phyloP scores from a whole-genome alignment of 2,329 filamentous ascomycete genomes.

The Neofusicoccum kwambonambiense region DNA sequence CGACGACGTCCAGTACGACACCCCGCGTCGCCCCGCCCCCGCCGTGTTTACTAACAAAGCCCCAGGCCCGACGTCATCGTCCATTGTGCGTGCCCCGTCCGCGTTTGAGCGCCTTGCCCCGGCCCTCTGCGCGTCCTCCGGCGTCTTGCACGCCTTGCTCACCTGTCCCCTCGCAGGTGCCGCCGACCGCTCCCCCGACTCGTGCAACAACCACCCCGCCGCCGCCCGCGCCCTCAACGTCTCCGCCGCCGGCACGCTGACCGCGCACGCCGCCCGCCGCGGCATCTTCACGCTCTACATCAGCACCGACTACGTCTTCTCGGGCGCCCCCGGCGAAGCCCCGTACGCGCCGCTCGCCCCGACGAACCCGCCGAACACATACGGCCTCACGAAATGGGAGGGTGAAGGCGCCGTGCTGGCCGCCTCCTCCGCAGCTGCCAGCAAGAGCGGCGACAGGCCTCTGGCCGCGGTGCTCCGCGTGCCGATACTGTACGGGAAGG shows the following conservation, averaged over 20 bases:
- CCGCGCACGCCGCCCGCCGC: slow-evolving; percentile 62
- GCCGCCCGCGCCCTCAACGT: slow-evolving; percentile 74
- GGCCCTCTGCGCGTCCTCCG: not conserved
- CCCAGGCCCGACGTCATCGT: slow-evolving; percentile 72
- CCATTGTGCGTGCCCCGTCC: slow-evolving; percentile 61
- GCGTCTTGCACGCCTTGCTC: slow-evolving; percentile 13
- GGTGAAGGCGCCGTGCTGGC: slow-evolving; percentile 70
- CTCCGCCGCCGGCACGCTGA: slow-evolving; percentile 65
- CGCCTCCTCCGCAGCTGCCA: slow-evolving; percentile 41
- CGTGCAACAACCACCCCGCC: slow-evolving; percentile 75
- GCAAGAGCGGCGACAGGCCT: slow-evolving; percentile 48
- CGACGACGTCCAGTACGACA: slow-evolving; percentile 52
- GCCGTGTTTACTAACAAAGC: not conserved
- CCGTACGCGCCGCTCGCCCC: slow-evolving; percentile 69
- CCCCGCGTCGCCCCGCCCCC: not conserved
- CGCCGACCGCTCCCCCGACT: slow-evolving; percentile 84
- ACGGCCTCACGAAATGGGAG: slow-evolving; percentile 70
- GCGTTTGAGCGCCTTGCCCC: not conserved
- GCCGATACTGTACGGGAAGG: slow-evolving; percentile 80
- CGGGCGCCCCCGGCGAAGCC: slow-evolving; percentile 72
- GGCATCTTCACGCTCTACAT: slow-evolving; percentile 71
- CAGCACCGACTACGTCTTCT: slow-evolving; percentile 79
- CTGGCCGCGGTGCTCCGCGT: slow-evolving; percentile 72
- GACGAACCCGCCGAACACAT: slow-evolving; percentile 74
- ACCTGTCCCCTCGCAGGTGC: slow-evolving; percentile 57